Conservation (phyloP, 352 stramenopile genomes). For the Globisporangium echinulatum region DNA sequence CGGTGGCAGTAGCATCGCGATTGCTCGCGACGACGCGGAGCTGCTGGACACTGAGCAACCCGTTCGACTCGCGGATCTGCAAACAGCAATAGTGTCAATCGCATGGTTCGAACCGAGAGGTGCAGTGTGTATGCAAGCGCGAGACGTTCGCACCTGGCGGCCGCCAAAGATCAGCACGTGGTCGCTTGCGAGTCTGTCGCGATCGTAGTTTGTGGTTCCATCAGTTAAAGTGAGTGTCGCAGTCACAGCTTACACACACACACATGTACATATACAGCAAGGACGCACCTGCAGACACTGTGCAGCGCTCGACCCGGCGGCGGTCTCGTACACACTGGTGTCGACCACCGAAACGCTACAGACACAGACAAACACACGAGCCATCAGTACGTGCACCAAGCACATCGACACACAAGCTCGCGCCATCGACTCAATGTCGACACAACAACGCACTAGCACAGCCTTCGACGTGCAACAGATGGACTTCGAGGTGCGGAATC, state of each 20-base stretch:
- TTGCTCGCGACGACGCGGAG: constrained; percentile 14
- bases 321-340: constrained; percentile 15
- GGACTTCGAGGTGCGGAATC: constrained; percentile 32
- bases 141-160: constrained; percentile 31
- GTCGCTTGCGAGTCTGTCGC: constrained; percentile 23
- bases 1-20: neutral
- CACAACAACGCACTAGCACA: constrained; percentile 18
- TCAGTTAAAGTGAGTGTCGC: neutral
- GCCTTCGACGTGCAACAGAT: constrained; percentile 36
- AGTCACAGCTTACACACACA: neutral
- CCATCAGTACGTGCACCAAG: too few species aligned
- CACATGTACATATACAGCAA: too few species aligned
- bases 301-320: constrained; percentile 50
- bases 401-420: neutral
- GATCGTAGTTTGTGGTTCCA: too few species aligned
- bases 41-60: constrained; percentile 40
- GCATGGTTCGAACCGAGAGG: neutral
- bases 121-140: neutral
- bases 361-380: neutral
- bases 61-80: constrained; percentile 64
- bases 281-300: constrained; percentile 33
- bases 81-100: neutral
- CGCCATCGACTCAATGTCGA: neutral
- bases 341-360: constrained; percentile 53
- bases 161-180: constrained; percentile 63